A percentile compares a stretch with the other conserved stretches of the same genome.
These are phyloP conservation scores for Udeniomyces megalosporus DNA, from an alignment of 768 basidiomycete species.

Conservation along the genomic window DNA sequence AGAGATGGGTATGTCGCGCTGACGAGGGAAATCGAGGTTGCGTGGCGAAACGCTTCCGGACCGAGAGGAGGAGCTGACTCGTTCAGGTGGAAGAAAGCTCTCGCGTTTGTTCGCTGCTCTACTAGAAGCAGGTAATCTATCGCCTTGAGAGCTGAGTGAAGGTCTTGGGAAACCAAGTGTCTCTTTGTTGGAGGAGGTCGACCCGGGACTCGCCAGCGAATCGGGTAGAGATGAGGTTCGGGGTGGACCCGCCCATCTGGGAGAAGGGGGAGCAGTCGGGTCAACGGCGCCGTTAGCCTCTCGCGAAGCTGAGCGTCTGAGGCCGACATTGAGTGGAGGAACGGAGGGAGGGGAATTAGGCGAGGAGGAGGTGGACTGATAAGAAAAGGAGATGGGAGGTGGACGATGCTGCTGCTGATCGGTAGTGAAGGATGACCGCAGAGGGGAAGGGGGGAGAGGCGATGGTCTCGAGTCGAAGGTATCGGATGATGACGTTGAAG, in stretches of 20 bases:
- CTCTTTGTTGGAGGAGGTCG: too few relatives aligned
- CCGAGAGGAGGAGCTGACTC: too few relatives aligned
- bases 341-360: background rate
- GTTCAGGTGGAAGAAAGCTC: too few relatives aligned
- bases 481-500: background rate
- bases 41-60: too few relatives aligned
- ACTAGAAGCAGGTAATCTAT: too few relatives aligned
- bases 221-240: background rate
- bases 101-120: too few relatives aligned
- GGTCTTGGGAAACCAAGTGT: too few relatives aligned
- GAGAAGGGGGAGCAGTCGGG: background rate
- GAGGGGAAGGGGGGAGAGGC: slow-evolving; percentile 27
- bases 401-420: slow-evolving; percentile 16
- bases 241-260: background rate
- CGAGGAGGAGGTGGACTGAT: slow-evolving; percentile 7
- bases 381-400: slow-evolving; percentile 17
- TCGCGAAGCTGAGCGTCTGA: background rate
- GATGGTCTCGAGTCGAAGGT: slow-evolving; percentile 19
- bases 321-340: slow-evolving; percentile 8
- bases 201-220: background rate
- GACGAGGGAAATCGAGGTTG: too few relatives aligned
- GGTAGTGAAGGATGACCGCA: slow-evolving; percentile 36
- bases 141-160: too few relatives aligned
- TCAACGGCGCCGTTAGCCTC: background rate
- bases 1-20: too few relatives aligned